Percentiles rank a stretch among this genome's conserved stretches.
Conservation (phyloP, 2,329 filamentous ascomycete genomes). For the Malbranchea cinnamomea region DNA sequence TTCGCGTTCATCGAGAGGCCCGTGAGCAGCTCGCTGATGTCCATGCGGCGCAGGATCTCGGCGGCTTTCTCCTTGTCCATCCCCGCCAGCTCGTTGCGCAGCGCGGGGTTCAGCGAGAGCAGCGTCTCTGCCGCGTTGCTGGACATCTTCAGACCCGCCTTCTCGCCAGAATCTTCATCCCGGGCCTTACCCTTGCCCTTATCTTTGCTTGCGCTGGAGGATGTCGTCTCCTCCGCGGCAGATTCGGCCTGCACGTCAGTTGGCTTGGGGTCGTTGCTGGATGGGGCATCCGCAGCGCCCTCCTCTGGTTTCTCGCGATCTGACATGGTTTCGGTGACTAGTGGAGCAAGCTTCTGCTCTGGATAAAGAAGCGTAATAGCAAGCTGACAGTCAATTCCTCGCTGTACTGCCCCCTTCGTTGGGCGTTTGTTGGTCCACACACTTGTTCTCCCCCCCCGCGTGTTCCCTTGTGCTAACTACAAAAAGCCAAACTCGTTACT, state of each 20-base stretch:
- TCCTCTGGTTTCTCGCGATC: too few species aligned
- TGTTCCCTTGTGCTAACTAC: too few species aligned
- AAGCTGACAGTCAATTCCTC: too few species aligned
- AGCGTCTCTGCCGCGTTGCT: slow-evolving; percentile 25
- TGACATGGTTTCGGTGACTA: too few species aligned
- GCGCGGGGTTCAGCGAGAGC: slow-evolving; percentile 41
- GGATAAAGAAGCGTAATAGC: too few species aligned
- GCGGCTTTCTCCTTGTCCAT: slow-evolving; percentile 46
- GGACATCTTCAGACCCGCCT: slow-evolving; percentile 16
- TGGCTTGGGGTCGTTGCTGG: too few species aligned
- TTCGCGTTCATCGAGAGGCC: slow-evolving; percentile 58
- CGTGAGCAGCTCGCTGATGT: slow-evolving; percentile 33
- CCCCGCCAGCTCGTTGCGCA: slow-evolving; percentile 58
- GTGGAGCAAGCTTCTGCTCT: too few species aligned
- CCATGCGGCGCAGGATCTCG: slow-evolving; percentile 35
- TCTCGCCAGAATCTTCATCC: slow-evolving; percentile 13
- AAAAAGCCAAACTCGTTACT: too few species aligned
- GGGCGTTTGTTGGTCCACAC: too few species aligned
- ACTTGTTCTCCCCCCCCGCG: too few species aligned
- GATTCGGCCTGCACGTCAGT: slow-evolving; percentile 2
- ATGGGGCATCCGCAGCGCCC: too few species aligned
- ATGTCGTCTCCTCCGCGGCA: slow-evolving; percentile 2
- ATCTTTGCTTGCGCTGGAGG: slow-evolving; percentile 3
- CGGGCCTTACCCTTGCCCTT: slow-evolving; percentile 13
- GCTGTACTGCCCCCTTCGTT: too few species aligned